These are phyloP conservation scores for Sordariomycetes sp. DNA, from an alignment of 2,329 filamentous ascomycete genomes.

Conservation along the genomic window DNA sequence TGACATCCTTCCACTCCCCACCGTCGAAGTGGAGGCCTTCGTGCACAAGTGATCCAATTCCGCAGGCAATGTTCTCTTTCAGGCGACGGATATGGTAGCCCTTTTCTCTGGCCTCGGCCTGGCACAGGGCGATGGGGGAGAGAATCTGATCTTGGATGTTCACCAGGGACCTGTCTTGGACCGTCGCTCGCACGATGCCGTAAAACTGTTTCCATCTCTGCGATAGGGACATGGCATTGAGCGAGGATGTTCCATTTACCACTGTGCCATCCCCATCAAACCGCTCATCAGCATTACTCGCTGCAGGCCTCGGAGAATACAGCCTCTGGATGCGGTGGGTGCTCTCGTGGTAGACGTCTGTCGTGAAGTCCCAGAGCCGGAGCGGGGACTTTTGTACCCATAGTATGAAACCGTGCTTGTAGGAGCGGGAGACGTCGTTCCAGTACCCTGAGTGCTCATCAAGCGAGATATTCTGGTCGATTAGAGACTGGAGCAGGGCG, in stretches of 20 bases:
- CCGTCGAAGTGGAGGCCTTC: constrained; percentile 65
- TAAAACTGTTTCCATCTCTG: constrained; percentile 65
- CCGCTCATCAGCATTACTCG: constrained; percentile 17
- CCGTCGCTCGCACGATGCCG: constrained; percentile 62
- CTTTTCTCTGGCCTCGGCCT: constrained; percentile 66
- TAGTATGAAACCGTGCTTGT: constrained; percentile 70
- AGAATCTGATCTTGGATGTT: constrained; percentile 64
- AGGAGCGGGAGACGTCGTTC: constrained; percentile 77
- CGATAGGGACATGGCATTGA: constrained; percentile 1
- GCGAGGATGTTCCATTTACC: background rate
- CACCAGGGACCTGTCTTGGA: constrained; percentile 59
- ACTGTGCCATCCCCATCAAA: constrained; percentile 14
- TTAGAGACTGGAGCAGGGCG: constrained; percentile 60
- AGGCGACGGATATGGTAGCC: constrained; percentile 60
- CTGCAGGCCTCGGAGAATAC: constrained; percentile 5
- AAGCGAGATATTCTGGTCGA: constrained; percentile 75
- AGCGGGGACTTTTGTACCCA: constrained; percentile 76
- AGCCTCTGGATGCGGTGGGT: constrained; percentile 28
- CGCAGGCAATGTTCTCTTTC: constrained; percentile 72
- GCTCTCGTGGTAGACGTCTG: constrained; percentile 59
- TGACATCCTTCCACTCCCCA: constrained; percentile 57
- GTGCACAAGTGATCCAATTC: constrained; percentile 77
- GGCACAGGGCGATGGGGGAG: constrained; percentile 66
- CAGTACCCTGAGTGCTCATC: constrained; percentile 91
- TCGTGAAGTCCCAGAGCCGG: constrained; percentile 61